These are phyloP conservation scores for Cutaneotrichosporon arboriforme DNA, from an alignment of 1,284 basidiomycete genomes.

Conservation along the genomic window DNA sequence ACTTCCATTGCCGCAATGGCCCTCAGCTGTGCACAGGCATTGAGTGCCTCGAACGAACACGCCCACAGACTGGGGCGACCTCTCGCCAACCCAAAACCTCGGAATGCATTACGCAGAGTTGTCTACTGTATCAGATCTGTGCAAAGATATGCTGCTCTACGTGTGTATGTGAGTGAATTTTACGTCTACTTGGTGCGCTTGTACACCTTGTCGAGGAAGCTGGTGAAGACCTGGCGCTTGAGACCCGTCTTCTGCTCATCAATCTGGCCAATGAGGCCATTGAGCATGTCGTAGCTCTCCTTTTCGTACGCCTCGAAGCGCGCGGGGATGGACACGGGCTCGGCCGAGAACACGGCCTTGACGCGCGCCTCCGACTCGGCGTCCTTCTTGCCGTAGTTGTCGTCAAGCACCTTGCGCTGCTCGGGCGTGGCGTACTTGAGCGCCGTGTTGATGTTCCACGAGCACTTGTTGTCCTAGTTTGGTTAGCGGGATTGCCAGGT, in stretches of 20 bases:
- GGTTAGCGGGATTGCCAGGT: background rate
- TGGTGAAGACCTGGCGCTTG: constrained; percentile 73
- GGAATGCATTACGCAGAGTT: background rate
- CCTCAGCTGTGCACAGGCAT: no score
- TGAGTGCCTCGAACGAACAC: no score
- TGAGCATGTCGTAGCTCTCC: constrained; percentile 63
- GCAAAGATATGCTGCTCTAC: background rate
- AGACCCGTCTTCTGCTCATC: constrained; percentile 61
- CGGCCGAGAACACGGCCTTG: constrained; percentile 64
- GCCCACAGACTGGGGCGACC: no score
- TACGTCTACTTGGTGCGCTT: constrained; percentile 67
- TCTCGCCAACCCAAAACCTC: no score
- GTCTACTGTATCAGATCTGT: background rate
- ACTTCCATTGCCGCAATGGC: no score
- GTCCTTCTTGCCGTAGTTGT: constrained; percentile 84
- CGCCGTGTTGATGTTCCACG: constrained; percentile 92
- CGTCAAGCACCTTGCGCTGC: constrained; percentile 57
- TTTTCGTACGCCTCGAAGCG: constrained; percentile 76
- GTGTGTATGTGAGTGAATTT: background rate
- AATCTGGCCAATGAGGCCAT: constrained; percentile 61
- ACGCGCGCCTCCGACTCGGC: constrained; percentile 60
- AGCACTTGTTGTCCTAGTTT: constrained; percentile 93
- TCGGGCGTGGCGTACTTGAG: constrained; percentile 62
- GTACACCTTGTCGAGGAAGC: constrained; percentile 86
- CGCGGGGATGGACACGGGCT: constrained; percentile 63